A percentile compares a stretch with the other conserved stretches of the same genome.
Conservation (phyloP, 2,329 filamentous ascomycete species). For the Teratosphaeria viscida region DNA sequence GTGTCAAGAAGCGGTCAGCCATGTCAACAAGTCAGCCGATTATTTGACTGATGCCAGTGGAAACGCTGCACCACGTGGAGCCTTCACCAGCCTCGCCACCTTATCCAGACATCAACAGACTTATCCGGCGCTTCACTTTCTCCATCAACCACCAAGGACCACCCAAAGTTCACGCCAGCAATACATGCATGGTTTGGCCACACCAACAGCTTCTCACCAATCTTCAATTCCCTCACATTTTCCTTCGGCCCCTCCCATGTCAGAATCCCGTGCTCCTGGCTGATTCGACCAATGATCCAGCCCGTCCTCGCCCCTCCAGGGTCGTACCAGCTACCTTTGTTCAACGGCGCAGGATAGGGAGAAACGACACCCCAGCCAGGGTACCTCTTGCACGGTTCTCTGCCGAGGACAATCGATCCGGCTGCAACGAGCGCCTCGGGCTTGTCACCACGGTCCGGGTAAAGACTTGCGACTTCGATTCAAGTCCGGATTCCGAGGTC, state of each 20-base stretch:
- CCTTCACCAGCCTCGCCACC: slow-evolving; percentile 58
- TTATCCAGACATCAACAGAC: slow-evolving; percentile 60
- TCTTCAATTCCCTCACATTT: slow-evolving; percentile 37
- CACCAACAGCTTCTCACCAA: slow-evolving; percentile 59
- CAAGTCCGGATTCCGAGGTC: slow-evolving; percentile 59
- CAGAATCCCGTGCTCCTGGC: slow-evolving; percentile 70
- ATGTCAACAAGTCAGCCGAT: no score
- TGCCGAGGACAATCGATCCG: slow-evolving; percentile 58
- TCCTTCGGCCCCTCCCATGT: slow-evolving; percentile 43
- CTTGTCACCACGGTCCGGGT: slow-evolving; percentile 46
- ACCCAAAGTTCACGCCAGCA: slow-evolving; percentile 58
- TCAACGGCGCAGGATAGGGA: slow-evolving; percentile 38
- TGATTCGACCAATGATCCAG: slow-evolving; percentile 62
- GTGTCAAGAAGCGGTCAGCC: no score
- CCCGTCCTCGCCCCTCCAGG: slow-evolving; percentile 33
- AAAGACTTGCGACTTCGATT: slow-evolving; percentile 61
- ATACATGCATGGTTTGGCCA: slow-evolving; percentile 80
- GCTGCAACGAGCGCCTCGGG: slow-evolving; percentile 59
- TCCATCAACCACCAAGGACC: slow-evolving; percentile 65
- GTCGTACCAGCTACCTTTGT: slow-evolving; percentile 23
- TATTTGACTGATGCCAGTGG: no score
- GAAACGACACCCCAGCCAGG: slow-evolving; percentile 60
- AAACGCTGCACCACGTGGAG: not conserved
- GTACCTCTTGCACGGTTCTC: slow-evolving; percentile 64
- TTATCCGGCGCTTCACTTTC: slow-evolving; percentile 48